Conservation (phyloP, 2,329 filamentous ascomycete species). For the Raffaelea albimanens region DNA sequence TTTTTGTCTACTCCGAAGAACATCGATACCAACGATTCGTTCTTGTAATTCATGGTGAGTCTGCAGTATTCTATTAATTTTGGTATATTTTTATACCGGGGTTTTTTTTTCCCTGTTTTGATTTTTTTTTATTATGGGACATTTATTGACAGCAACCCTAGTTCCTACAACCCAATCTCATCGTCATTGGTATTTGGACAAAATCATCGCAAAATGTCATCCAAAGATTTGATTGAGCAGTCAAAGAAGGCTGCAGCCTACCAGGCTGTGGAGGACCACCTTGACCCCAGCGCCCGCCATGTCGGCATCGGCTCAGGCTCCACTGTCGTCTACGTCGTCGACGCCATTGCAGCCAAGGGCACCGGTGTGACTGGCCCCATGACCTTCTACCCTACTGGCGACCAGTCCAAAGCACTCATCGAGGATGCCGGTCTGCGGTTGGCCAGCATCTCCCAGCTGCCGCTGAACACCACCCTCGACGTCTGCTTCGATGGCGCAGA, state of each 20-base stretch:
- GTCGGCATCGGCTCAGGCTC: conserved; percentile 76
- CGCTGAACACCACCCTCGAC: conserved; percentile 55
- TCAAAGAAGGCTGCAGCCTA: conserved; percentile 69
- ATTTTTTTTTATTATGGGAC: no score
- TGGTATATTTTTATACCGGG: no score
- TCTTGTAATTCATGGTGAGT: no score
- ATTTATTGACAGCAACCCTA: no score
- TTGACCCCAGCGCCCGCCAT: conserved; percentile 50
- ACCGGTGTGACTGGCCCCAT: conserved; percentile 49
- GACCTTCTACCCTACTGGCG: conserved; percentile 86
- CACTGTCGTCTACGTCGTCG: conserved; percentile 77
- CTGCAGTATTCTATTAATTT: no score
- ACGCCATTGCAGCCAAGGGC: conserved; percentile 61
- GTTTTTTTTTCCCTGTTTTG: no score
- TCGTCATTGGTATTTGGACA: neutral
- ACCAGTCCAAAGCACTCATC: conserved; percentile 82
- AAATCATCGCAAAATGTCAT: neutral
- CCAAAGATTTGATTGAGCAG: conserved; percentile 45
- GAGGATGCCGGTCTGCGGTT: conserved; percentile 67
- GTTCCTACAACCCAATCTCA: neutral
- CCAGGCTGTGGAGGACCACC: conserved; percentile 65
- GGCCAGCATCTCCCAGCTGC: conserved; percentile 66
- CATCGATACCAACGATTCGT: no score
- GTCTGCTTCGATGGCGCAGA: conserved; percentile 95
- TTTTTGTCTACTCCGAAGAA: no score